These are phyloP conservation scores for Aspergillus sp. DNA, from an alignment of 2,329 filamentous ascomycete genomes.

Conservation along the genomic window DNA sequence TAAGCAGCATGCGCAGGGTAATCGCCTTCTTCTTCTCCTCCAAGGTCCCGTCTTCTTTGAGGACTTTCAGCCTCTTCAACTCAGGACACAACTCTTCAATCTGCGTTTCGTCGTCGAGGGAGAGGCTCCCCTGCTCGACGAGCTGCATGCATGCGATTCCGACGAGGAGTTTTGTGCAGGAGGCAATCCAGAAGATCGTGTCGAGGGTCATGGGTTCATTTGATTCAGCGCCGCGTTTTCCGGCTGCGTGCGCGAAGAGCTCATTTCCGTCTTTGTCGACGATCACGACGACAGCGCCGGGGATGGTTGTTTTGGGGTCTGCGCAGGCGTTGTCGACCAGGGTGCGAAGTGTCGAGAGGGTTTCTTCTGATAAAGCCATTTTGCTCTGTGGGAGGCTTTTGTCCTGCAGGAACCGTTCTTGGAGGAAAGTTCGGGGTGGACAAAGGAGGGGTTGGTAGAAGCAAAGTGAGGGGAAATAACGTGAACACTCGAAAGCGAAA, in stretches of 20 bases:
- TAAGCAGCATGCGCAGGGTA: slow-evolving; percentile 63
- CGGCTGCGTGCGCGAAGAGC: slow-evolving; percentile 54
- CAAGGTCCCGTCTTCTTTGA: slow-evolving; percentile 40
- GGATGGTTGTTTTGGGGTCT: slow-evolving; percentile 46
- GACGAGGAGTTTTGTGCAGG: slow-evolving; percentile 54
- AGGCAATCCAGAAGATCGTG: slow-evolving; percentile 63
- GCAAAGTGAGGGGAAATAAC: neutral
- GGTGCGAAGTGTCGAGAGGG: neutral
- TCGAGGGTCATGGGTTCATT: slow-evolving; percentile 62
- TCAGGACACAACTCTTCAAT: slow-evolving; percentile 50
- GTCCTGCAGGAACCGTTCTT: neutral
- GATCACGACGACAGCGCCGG: slow-evolving; percentile 52
- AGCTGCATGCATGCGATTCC: slow-evolving; percentile 54
- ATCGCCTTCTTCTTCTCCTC: slow-evolving; percentile 54
- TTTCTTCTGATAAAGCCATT: slow-evolving; percentile 10
- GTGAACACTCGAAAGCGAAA: too few species aligned
- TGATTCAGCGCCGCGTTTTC: slow-evolving; percentile 47
- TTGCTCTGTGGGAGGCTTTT: neutral
- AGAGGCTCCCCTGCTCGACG: slow-evolving; percentile 48
- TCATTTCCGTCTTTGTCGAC: slow-evolving; percentile 55
- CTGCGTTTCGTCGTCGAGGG: slow-evolving; percentile 47
- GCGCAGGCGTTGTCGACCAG: slow-evolving; percentile 20
- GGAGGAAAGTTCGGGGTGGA: neutral
- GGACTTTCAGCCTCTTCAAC: slow-evolving; percentile 47
- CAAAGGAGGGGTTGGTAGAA: neutral